Base-by-base conservation (phyloP, 805 yeast species). In the Hanseniaspora lachancei region DNA sequence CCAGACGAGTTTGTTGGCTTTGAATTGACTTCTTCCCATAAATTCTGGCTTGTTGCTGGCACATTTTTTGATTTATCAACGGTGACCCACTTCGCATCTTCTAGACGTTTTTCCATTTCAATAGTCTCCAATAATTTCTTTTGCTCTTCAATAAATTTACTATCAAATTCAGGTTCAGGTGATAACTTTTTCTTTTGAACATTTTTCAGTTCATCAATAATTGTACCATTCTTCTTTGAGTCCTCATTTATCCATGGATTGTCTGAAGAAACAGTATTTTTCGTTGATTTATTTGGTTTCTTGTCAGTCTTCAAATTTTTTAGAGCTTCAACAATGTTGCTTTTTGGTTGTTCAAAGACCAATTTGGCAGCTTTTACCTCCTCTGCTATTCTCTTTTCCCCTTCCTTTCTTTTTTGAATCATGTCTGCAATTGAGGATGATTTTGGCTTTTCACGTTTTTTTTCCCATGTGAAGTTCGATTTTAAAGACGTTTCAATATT, bases 391-490 rank as follows among this genome's bases (percentile, higher is more conserved):
- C 38, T 52, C 47, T 38, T 36, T 35, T 57, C 59, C 44, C 46
- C 55, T 34, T 54, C 40, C 20, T 57, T 43, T 39, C 46, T 54
- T 43, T 55, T 49, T 39, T 36, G 46, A 13, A 21, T 38, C 24
- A 29, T 49, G 23, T 48, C 38, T 34, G 48, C 42, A 46, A 58
- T 46, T n/a, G 49, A 39, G 27, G 55, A 60, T 35, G 58, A 61
- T 40, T 55, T 58, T 36, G 21, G 49, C 51, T 52, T 59, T 42
- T 21, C 32, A 42, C 57, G 60, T 39, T 57, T 50, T 32, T 57
- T 61, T 39, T 58, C 62, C 54, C 53, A 53, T 21, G 51, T 51
- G 38, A 36, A 43, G 24, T 18, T 21, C 9, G 27, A 6, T 20
- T 29, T 34, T 20, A 20, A 23, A 32, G 38, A 8, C 8, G 21